Base-by-base conservation (phyloP, 2,329 filamentous ascomycete species). In the Immersiporthe knoxdaviesiana region DNA sequence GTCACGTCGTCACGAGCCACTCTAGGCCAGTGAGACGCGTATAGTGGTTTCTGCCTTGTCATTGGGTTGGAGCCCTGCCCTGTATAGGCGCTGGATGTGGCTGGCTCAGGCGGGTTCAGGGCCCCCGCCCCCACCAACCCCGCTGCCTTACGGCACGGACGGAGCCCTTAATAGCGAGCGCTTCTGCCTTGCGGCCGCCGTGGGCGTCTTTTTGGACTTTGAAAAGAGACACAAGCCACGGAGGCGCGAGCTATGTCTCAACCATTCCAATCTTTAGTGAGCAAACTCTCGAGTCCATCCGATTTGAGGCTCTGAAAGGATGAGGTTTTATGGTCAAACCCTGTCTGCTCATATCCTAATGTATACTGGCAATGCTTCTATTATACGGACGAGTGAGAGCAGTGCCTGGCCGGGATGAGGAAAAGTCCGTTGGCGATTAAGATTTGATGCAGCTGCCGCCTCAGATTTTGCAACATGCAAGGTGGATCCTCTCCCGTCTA, bases 31-130 rank as follows among this genome's bases (percentile, higher is more conserved):
- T 35, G 44, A 59, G 69, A 69, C 69, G 69, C 69, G 69, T 69
- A 69, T 60, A 69, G 69, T 71, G 69, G 47, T 41, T 63, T 65
- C 50, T 62, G 67, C 65, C 68, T 67, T 67, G 54, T 35, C 56
- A 30, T 47, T 10, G 11, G 37, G n/a, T n/a, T n/a, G 35, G 35
- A 62, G 37, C 60, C 60, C 60, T 47, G 44, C n/a, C n/a, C n/a
- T n/a, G 41, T 5, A 39, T 44, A 27, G 50, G 50, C 41, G 27
- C 41, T 58, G 32, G 27, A n/a, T n/a, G 14, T 30, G 24, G 27
- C 52, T 16, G 27, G 27, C 52, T 32, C 6, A 56, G 52, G 24
- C 50, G 50, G n/a, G n/a, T 27, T 54, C n/a, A n/a, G 30, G 50
- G 10, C 30, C 27, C 39, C 35, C 37, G 2, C 35, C 35, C 56